A percentile compares a stretch with the other conserved stretches of the same genome.
These are phyloP conservation scores for Curvularia sp. DNA, from an alignment of 2,329 filamentous ascomycete species.

Conservation along the genomic window DNA sequence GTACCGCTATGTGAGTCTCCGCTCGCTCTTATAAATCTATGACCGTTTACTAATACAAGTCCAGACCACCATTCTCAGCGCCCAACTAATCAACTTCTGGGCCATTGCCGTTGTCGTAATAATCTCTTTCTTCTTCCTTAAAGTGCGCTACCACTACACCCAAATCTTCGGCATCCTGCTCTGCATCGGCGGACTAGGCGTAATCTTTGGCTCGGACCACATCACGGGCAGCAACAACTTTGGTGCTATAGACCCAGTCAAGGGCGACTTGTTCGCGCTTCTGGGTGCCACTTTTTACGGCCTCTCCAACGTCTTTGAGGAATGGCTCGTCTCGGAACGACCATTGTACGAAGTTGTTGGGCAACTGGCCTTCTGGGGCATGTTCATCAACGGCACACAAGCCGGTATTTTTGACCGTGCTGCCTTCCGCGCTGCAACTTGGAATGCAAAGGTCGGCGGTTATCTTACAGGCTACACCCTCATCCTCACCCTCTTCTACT, in stretches of 20 bases:
- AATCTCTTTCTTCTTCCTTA: constrained; percentile 81
- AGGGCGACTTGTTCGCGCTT: constrained; percentile 91
- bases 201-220: constrained; percentile 87
- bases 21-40: not conserved
- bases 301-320: constrained; percentile 87
- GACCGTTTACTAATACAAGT: not conserved
- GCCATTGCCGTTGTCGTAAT: constrained; percentile 91
- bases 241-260: constrained; percentile 74
- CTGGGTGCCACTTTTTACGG: constrained; percentile 92
- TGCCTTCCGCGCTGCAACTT: constrained; percentile 64
- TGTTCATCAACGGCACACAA: constrained; percentile 89
- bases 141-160: constrained; percentile 85
- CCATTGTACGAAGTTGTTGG: constrained; percentile 93
- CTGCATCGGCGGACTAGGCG: constrained; percentile 88
- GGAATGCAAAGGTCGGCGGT: constrained; percentile 67
- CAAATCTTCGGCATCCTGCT: constrained; percentile 88
- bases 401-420: constrained; percentile 88
- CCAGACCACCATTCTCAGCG: constrained; percentile 87
- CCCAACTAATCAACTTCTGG: constrained; percentile 98
- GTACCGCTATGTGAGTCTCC: constrained; percentile 67
- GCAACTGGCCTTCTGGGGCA: constrained; percentile 86
- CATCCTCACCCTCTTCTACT: constrained; percentile 84
- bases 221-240: constrained; percentile 77
- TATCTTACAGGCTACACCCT: constrained; percentile 93
- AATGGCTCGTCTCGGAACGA: constrained; percentile 86